Conservation (phyloP, 108 stramenopile genomes). For the Stephanodiscus triporus region DNA sequence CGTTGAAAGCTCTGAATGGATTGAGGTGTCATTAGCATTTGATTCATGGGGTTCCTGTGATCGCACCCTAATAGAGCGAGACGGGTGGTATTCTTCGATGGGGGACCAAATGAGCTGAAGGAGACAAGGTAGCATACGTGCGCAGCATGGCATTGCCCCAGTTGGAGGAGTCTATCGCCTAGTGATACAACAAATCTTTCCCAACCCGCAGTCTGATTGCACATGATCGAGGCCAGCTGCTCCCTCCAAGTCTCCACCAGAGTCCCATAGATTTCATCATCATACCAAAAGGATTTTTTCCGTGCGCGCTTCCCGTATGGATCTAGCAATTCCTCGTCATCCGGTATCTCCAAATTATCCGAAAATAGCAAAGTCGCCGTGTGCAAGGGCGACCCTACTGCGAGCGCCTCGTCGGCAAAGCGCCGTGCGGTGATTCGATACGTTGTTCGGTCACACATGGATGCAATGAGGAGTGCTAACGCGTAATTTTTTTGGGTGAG, state of each 20-base stretch:
- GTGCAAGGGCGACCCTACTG: conserved; percentile 73
- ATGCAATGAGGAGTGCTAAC: conserved; percentile 76
- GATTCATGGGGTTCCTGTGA: conserved; percentile 46
- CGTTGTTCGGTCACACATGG: conserved; percentile 64
- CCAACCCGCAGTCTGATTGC: conserved; percentile 81
- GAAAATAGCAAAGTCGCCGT: conserved; percentile 73
- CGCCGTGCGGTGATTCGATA: conserved; percentile 62
- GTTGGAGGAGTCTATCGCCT: conserved; percentile 71
- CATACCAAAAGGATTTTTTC: conserved; percentile 47
- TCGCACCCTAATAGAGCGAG: conserved; percentile 75
- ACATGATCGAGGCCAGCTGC: conserved; percentile 15
- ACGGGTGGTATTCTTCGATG: conserved; percentile 47
- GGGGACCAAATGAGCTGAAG: conserved; percentile 61
- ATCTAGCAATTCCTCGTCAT: conserved; percentile 22
- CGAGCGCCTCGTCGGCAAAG: conserved; percentile 61
- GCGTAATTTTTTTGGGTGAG: conserved; percentile 64
- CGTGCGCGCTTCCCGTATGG: conserved; percentile 13
- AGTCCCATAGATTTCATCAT: conserved; percentile 44
- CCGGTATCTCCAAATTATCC: conserved; percentile 52
- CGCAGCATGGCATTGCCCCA: conserved; percentile 63
- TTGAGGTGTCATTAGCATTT: conserved; percentile 54
- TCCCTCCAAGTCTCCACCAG: conserved; percentile 28
- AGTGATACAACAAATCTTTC: conserved; percentile 73
- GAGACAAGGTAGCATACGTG: conserved; percentile 90
- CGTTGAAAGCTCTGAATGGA: conserved; percentile 65